A percentile compares a stretch with the other conserved stretches of the same genome.
Conservation (phyloP, 2,329 filamentous ascomycete genomes). For the Pseudocercospora fuligena region DNA sequence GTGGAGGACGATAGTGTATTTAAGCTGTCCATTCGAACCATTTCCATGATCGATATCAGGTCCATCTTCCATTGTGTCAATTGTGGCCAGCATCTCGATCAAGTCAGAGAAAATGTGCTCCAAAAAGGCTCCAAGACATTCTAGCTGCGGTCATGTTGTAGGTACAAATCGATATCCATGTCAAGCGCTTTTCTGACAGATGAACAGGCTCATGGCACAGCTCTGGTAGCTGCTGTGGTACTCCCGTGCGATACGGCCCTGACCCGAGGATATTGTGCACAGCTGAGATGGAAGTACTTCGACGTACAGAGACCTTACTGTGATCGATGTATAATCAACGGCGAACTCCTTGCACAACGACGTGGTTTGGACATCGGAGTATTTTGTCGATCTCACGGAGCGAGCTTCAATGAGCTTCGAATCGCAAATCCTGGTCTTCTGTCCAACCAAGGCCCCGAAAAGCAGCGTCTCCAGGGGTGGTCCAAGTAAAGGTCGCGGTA, state of each 20-base stretch:
- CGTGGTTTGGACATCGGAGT: conserved; percentile 27
- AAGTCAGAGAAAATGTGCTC: background rate
- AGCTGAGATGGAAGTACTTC: conserved; percentile 25
- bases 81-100: no score
- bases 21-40: no score
- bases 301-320: conserved; percentile 32
- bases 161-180: background rate
- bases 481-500: background rate
- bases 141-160: background rate
- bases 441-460: background rate
- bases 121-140: background rate
- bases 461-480: background rate
- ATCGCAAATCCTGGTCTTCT: conserved; percentile 29
- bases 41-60: no score
- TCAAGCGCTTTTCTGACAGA: background rate
- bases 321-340: conserved; percentile 35
- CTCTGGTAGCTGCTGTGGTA: conserved; percentile 21
- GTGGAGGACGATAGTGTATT: background rate
- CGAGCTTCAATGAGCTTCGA: conserved; percentile 26
- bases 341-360: conserved; percentile 32
- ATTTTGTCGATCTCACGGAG: conserved; percentile 10
- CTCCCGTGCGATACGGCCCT: conserved; percentile 23
- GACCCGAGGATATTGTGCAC: conserved; percentile 13
- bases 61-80: no score
- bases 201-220: conserved; percentile 32